Conservation (phyloP, 768 basidiomycete genomes). For the Agaricus subrufescens region DNA sequence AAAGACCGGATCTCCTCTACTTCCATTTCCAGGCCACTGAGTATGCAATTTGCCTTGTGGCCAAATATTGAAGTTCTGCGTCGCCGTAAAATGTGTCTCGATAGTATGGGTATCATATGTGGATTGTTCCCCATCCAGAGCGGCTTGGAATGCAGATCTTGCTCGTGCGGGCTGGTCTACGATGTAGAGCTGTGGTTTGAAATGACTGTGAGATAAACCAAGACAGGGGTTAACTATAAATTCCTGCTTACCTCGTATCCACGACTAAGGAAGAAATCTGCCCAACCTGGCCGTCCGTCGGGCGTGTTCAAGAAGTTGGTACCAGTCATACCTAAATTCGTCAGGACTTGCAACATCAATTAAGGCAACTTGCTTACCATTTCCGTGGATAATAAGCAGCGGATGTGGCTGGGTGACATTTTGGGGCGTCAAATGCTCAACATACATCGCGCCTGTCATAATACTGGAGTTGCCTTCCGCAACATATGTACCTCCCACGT, state of each 20-base stretch:
- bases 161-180: slow-evolving; percentile 43
- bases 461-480: slow-evolving; percentile 30
- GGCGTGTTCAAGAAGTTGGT: slow-evolving; percentile 50
- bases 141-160: slow-evolving; percentile 38
- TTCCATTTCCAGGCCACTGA: slow-evolving; percentile 52
- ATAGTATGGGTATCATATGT: slow-evolving; percentile 24
- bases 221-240: neutral
- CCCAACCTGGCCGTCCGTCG: slow-evolving; percentile 51
- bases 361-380: slow-evolving; percentile 20
- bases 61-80: slow-evolving; percentile 36
- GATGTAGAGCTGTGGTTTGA: slow-evolving; percentile 31
- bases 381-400: slow-evolving; percentile 44
- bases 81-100: slow-evolving; percentile 41
- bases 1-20: slow-evolving; percentile 37
- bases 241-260: slow-evolving; percentile 41
- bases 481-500: slow-evolving; percentile 39
- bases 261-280: slow-evolving; percentile 46
- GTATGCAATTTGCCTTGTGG: slow-evolving; percentile 41
- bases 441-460: slow-evolving; percentile 44
- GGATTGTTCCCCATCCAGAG: slow-evolving; percentile 30
- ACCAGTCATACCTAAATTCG: slow-evolving; percentile 40
- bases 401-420: slow-evolving; percentile 34
- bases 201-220: neutral
- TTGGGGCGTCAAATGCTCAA: slow-evolving; percentile 43
- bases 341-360: neutral